phyloP scores from a whole-genome alignment of 2,329 filamentous ascomycete species.

The Fusarium illudens region DNA sequence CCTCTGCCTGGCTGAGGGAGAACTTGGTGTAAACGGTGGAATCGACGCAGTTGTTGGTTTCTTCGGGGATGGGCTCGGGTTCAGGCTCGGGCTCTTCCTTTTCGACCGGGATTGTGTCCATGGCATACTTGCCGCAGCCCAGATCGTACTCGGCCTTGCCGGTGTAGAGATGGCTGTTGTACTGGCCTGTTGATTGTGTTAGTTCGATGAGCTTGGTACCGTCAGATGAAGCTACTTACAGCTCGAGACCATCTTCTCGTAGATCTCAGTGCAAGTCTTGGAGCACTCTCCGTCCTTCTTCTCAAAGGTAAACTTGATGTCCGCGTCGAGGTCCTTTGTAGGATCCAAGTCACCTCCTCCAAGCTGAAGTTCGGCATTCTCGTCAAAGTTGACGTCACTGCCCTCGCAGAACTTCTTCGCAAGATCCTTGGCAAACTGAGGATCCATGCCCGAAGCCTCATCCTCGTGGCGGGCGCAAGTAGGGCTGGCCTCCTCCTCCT shows the following conservation, averaged over 20 bases:
- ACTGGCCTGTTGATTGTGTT: not conserved
- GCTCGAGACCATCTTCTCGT: not conserved
- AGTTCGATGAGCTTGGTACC: not conserved
- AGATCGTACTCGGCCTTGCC: not conserved
- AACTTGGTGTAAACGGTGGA: not conserved
- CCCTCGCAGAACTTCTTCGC: not conserved
- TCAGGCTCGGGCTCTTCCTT: not conserved
- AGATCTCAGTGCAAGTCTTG: slow-evolving; percentile 6
- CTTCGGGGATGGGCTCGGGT: not conserved
- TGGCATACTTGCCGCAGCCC: not conserved
- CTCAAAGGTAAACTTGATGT: slow-evolving; percentile 13
- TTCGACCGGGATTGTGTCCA: not conserved
- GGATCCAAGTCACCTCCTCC: slow-evolving; percentile 15
- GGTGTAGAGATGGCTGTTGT: not conserved
- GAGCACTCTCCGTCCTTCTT: slow-evolving; percentile 7
- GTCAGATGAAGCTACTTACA: not conserved
- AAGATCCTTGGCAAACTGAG: not conserved
- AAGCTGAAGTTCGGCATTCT: slow-evolving; percentile 13
- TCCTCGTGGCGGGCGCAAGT: not conserved
- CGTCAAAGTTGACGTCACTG: not conserved
- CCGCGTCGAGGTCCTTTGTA: slow-evolving; percentile 1
- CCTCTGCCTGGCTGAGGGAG: not conserved
- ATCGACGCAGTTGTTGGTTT: slow-evolving; percentile 11
- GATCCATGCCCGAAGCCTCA: not conserved
- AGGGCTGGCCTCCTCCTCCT: not conserved